Evolutionary conservation across 345 rosid genomes (phyloP).

Genomic region (Hibiscus tridactylites): DNA sequence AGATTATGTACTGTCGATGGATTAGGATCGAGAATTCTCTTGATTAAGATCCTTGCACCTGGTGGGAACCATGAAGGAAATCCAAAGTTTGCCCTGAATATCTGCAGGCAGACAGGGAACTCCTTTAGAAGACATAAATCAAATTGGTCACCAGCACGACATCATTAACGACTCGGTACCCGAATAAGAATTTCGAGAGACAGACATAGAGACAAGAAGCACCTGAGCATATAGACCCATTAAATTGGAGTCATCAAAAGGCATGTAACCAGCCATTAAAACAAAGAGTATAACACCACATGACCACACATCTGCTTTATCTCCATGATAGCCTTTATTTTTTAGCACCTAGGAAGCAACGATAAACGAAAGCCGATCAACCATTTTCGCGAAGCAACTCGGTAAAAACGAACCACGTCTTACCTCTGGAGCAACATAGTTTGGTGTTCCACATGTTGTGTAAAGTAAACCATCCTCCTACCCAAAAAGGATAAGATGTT

Average conservation of each 20-base stretch:
- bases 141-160: neutral
- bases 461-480: constrained; percentile 98
- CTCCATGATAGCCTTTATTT: constrained; percentile 96
- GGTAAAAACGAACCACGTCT: no score
- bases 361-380: no score
- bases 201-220: neutral
- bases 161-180: neutral
- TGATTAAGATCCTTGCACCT: constrained; percentile 84
- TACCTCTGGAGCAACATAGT: constrained; percentile 99
- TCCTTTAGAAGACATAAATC: neutral
- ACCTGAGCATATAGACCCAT: constrained; percentile 81
- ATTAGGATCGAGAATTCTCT: constrained; percentile 87
- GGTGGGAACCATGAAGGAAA: constrained; percentile 97
- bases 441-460: constrained; percentile 98
- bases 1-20: constrained; percentile 56
- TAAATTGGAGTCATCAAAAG: constrained; percentile 89
- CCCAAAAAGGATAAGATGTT: constrained; percentile 7
- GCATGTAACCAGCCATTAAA: constrained; percentile 95
- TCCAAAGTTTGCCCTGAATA: constrained; percentile 80
- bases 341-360: constrained; percentile 59
- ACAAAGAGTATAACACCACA: constrained; percentile 94
- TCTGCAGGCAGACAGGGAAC: constrained; percentile 40
- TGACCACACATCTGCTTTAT: constrained; percentile 96
- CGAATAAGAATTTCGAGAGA: neutral
- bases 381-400: no score